Evolutionary conservation across 495 filamentous ascomycete genomes (phyloP).

Genomic region (Tricharina praecox): DNA sequence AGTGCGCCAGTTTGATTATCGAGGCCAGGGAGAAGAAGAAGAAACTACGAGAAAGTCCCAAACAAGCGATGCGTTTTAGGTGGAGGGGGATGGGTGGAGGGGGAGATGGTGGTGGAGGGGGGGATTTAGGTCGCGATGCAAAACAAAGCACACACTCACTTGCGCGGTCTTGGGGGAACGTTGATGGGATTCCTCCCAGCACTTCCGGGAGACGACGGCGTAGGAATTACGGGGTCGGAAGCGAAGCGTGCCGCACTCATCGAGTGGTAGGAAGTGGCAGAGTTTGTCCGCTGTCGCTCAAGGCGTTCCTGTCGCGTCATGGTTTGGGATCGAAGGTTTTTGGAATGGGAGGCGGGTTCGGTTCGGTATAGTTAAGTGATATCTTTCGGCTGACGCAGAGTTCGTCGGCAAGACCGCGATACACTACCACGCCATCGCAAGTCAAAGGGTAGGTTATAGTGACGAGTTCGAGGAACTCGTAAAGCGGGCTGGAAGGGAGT

Average conservation of each 20-base stretch:
- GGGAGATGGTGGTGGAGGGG: constrained; percentile 10
- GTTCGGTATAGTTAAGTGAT: too few species aligned
- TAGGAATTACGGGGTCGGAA: constrained; percentile 7
- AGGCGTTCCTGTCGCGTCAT: constrained; percentile 26
- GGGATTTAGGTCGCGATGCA: constrained; percentile 6
- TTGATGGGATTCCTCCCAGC: constrained; percentile 22
- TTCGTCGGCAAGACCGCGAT: constrained; percentile 1
- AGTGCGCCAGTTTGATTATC: too few species aligned
- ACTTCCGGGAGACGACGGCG: constrained; percentile 3
- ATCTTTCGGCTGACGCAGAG: not conserved
- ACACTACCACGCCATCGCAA: constrained; percentile 6
- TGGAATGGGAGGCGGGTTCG: not conserved
- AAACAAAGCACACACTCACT: constrained; percentile 17
- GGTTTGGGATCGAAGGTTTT: not conserved
- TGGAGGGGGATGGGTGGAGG: constrained; percentile 1
- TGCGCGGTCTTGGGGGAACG: constrained; percentile 24
- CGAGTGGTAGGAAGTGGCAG: constrained; percentile 26
- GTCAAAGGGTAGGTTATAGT: not conserved
- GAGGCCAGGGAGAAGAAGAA: too few species aligned
- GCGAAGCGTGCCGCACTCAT: constrained; percentile 18
- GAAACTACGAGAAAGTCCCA: too few species aligned
- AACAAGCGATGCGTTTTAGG: not conserved
- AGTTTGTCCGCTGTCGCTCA: constrained; percentile 24
- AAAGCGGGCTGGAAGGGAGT: too few species aligned
- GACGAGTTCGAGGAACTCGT: not conserved